Conservation (phyloP, 495 filamentous ascomycete species). For the Trichoderma orchidacearum region DNA sequence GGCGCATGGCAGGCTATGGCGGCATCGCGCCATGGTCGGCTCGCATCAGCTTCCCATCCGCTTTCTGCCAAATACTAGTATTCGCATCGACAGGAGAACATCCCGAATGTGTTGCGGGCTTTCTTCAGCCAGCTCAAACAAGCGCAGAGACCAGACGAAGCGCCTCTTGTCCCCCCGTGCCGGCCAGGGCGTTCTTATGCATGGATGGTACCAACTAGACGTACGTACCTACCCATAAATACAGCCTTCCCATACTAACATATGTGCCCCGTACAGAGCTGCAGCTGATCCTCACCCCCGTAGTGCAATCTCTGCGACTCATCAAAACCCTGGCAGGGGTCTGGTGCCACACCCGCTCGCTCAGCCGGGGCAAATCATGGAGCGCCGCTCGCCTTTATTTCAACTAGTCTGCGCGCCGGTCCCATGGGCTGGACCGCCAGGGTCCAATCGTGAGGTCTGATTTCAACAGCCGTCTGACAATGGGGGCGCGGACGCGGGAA, state of each 20-base stretch:
- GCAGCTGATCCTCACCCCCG: background rate
- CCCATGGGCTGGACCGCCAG: background rate
- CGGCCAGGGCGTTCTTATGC: too few species aligned
- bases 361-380: background rate
- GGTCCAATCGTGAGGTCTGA: background rate
- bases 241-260: too few species aligned
- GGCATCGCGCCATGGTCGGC: background rate
- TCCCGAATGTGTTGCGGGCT: too few species aligned
- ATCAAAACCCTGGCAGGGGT: background rate
- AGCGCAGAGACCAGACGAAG: background rate
- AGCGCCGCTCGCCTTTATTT: background rate
- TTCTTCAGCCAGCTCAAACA: background rate
- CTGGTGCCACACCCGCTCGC: background rate
- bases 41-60: background rate
- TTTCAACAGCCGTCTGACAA: background rate
- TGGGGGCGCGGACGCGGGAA: too few species aligned
- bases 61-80: too few species aligned
- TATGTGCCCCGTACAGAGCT: too few species aligned
- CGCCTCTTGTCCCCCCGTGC: too few species aligned
- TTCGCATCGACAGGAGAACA: too few species aligned
- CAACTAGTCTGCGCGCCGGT: background rate
- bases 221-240: too few species aligned
- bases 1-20: background rate
- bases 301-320: conserved; percentile 1
- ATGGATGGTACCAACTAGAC: too few species aligned